phyloP scores from a whole-genome alignment of 345 rosid genomes.

The Salix caprea region DNA sequence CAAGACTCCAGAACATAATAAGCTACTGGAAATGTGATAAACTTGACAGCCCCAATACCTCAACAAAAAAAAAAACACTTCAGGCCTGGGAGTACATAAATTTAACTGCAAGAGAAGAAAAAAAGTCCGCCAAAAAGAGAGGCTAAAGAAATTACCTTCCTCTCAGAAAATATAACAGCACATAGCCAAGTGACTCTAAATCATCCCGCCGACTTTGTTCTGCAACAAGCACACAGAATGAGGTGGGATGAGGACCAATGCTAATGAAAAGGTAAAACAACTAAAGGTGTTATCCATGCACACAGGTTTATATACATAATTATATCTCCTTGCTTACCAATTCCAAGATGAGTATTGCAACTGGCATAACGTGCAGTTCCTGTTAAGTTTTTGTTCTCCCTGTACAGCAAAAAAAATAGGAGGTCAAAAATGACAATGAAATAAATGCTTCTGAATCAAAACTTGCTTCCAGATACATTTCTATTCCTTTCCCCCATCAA shows the following conservation, averaged over 20 bases:
- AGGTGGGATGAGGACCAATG: neutral
- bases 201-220: constrained; percentile 58
- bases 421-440: neutral
- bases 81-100: neutral
- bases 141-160: constrained; percentile 57
- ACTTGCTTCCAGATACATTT: neutral
- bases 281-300: neutral
- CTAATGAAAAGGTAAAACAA: neutral
- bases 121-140: neutral
- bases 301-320: neutral
- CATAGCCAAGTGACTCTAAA: constrained; percentile 56
- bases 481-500: neutral
- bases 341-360: constrained; percentile 96
- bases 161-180: constrained; percentile 53
- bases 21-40: neutral
- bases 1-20: neutral
- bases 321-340: constrained; percentile 45
- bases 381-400: constrained; percentile 92
- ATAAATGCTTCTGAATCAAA: neutral
- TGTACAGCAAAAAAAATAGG: constrained; percentile 16
- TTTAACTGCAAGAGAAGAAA: neutral
- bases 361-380: constrained; percentile 98
- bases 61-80: neutral
- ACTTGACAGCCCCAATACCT: neutral
- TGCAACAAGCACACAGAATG: constrained; percentile 30